phyloP scores from a whole-genome alignment of 805 yeast species.

The Hanseniaspora clermontiae region DNA sequence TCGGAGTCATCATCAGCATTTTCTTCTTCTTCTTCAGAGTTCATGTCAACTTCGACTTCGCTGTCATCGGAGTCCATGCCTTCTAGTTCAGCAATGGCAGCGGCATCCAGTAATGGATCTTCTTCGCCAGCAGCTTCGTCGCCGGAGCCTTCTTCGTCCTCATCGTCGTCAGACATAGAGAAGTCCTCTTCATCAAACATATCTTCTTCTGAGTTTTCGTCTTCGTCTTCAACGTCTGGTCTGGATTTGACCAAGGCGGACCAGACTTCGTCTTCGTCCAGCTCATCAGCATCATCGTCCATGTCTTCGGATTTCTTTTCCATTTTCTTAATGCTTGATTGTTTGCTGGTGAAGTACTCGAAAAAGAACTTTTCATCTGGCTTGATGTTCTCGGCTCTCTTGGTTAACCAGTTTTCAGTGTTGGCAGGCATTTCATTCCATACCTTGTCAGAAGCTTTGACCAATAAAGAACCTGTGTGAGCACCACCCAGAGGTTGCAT shows the following conservation, averaged over 20 bases:
- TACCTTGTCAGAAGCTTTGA: constrained; percentile 42
- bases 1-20: constrained; percentile 23
- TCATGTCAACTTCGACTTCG: constrained; percentile 19
- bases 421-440: constrained; percentile 56
- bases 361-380: constrained; percentile 85
- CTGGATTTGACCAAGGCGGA: constrained; percentile 60
- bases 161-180: constrained; percentile 23
- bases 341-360: constrained; percentile 64
- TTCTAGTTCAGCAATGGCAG: constrained; percentile 31
- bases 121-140: constrained; percentile 18
- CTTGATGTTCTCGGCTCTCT: constrained; percentile 48
- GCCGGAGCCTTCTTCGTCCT: constrained; percentile 22
- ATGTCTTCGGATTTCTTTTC: constrained; percentile 24
- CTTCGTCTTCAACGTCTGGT: constrained; percentile 56
- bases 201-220: constrained; percentile 32
- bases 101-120: constrained; percentile 14
- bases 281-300: constrained; percentile 29
- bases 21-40: constrained; percentile 17
- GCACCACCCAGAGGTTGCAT: constrained; percentile 93
- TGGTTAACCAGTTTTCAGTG: constrained; percentile 69
- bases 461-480: constrained; percentile 56
- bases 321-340: constrained; percentile 28
- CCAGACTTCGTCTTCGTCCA: constrained; percentile 68
- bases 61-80: constrained; percentile 26
- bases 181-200: constrained; percentile 34